These are phyloP conservation scores for Ophiostoma sp. DNA, from an alignment of 2,329 filamentous ascomycete species.

Conservation along the genomic window DNA sequence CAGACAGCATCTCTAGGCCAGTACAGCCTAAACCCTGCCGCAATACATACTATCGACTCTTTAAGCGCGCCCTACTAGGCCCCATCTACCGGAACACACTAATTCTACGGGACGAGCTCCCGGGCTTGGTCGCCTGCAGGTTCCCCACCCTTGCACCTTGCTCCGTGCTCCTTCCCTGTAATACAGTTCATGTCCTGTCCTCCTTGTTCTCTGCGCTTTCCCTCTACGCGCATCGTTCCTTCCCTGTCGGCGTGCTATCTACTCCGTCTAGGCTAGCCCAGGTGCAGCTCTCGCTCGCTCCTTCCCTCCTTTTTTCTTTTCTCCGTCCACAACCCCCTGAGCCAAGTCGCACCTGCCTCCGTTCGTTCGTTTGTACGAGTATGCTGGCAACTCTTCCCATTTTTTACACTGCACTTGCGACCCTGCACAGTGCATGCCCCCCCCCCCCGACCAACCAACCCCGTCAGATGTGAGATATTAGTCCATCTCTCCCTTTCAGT, in stretches of 20 bases:
- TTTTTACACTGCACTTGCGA: neutral
- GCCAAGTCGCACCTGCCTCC: slow-evolving; percentile 15
- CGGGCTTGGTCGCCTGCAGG: slow-evolving; percentile 3
- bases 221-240: neutral
- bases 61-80: slow-evolving; percentile 8
- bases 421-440: neutral
- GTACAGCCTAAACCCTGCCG: neutral
- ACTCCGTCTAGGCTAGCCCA: slow-evolving; percentile 14
- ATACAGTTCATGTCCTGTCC: neutral
- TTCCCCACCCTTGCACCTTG: neutral
- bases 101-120: slow-evolving; percentile 8
- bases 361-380: neutral
- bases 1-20: neutral
- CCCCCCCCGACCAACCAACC: slow-evolving; percentile 10
- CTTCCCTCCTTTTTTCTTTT: neutral
- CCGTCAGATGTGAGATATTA: neutral
- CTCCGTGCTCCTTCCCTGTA: neutral
- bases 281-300: slow-evolving; percentile 8
- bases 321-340: slow-evolving; percentile 1
- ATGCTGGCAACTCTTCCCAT: slow-evolving; percentile 3
- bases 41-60: neutral
- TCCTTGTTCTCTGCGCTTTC: neutral
- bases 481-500: slow-evolving; percentile 14
- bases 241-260: slow-evolving; percentile 2
- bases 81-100: slow-evolving; percentile 8